Conservation (phyloP, 768 basidiomycete species). For the Mycena crocata region DNA sequence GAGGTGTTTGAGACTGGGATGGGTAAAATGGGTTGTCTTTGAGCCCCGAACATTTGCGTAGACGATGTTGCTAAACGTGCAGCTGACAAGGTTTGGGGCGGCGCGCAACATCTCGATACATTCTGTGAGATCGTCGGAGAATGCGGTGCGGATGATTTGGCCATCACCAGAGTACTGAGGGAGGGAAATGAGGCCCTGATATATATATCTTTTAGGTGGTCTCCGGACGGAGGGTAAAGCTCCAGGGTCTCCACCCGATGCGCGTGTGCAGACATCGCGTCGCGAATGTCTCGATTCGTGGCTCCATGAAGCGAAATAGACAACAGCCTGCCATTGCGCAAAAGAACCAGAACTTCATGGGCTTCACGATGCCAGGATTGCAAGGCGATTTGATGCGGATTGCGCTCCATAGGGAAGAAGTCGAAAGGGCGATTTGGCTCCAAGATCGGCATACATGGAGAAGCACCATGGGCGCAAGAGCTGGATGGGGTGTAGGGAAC, state of each 20-base stretch:
- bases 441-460: neutral
- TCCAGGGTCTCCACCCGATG: neutral
- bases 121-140: no score
- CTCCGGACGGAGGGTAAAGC: neutral
- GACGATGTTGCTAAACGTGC: no score
- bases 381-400: neutral
- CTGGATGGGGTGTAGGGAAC: neutral
- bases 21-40: no score
- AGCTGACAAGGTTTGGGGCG: no score
- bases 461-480: neutral
- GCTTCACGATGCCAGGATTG: neutral
- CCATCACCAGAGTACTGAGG: no score
- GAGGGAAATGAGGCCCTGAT: neutral
- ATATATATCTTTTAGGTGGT: neutral
- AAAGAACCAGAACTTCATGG: neutral
- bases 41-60: no score
- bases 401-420: neutral
- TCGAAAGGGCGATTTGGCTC: slow-evolving; percentile 2
- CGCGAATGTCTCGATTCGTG: neutral
- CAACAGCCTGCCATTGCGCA: neutral
- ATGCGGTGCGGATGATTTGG: no score
- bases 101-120: no score
- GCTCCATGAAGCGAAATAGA: neutral
- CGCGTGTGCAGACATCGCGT: neutral
- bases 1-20: no score